A percentile compares a stretch with the other conserved stretches of the same genome.
Evolutionary conservation across 352 stramenopile species (phyloP).

Genomic region (Phytophthora hybrid): DNA sequence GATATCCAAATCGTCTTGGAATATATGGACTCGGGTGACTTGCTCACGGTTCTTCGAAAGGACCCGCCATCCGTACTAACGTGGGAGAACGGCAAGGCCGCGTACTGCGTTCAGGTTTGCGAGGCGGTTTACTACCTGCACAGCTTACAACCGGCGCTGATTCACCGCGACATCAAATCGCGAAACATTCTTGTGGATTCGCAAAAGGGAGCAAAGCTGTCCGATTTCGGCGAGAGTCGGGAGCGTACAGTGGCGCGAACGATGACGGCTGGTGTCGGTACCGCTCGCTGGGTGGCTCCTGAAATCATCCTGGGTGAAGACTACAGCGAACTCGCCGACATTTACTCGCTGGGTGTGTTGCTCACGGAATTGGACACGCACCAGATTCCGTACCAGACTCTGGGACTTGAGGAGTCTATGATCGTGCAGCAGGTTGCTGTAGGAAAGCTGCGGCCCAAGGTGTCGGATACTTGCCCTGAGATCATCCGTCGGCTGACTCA

Average conservation of each 20-base stretch:
- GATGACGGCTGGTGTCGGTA: constrained; percentile 81
- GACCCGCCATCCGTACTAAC: constrained; percentile 54
- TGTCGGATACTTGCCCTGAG: constrained; percentile 80
- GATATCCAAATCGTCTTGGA: constrained; percentile 86
- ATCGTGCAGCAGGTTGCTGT: constrained; percentile 86
- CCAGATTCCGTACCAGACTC: constrained; percentile 73
- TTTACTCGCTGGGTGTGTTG: constrained; percentile 78
- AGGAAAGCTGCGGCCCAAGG: constrained; percentile 78
- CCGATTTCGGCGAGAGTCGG: constrained; percentile 79
- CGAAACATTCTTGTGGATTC: constrained; percentile 91
- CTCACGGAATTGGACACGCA: constrained; percentile 79
- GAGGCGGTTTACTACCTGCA: constrained; percentile 92
- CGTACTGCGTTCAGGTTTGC: constrained; percentile 82
- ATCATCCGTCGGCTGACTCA: constrained; percentile 80
- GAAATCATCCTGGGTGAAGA: constrained; percentile 85
- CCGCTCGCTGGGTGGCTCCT: constrained; percentile 76
- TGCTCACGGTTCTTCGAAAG: constrained; percentile 67
- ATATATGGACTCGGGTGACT: constrained; percentile 81
- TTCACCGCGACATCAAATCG: constrained; percentile 94
- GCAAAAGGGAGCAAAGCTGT: constrained; percentile 77
- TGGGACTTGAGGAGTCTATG: constrained; percentile 76
- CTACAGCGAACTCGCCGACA: constrained; percentile 77
- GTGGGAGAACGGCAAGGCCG: constrained; percentile 70
- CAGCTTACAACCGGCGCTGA: constrained; percentile 85
- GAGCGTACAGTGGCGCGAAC: constrained; percentile 79